Base-by-base conservation (phyloP, 2,329 filamentous ascomycete species). In the Monilinia fructicola region DNA sequence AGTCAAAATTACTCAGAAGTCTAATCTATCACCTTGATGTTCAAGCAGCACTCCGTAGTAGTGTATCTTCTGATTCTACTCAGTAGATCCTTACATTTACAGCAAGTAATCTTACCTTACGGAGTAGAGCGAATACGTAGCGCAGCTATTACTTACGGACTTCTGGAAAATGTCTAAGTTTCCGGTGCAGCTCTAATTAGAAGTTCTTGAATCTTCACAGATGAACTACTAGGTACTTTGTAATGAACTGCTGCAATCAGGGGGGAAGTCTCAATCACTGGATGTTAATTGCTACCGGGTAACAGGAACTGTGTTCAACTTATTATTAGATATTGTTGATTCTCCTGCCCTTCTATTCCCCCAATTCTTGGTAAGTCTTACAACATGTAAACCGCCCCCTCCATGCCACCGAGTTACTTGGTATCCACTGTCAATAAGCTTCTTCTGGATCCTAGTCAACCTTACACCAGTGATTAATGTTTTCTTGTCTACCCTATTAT, bases 181-280 rank as follows among this genome's bases (percentile, higher is more conserved):
- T 58, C 54, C 55, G 55, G 35, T 48, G 42, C 23, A 48, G 56
- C 26, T 21, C 26, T 48, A 44, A 46, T 35, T 56, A 10, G 23
- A 31, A 35, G 6, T 10, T 14, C 10, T 58, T 21, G 26, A 58
- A 58, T 56, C 26, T 31, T 44, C 18, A 44, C 4, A 46, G 40
- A 6, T 58, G 38, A 40, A 42, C 23, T 42, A 35, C 38, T 28
- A 42, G 23, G 31, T 35, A 35, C 5, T n/a, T n/a, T 35, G 31
- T 35, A 35, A 35, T 35, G 31, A 35, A 35, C 31, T 35, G 31
- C 31, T 35, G 31, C 31, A 35, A 35, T 35, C 31, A 35, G 31
- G 31, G 31, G 31, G 31, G 31, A n/a, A n/a, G 31, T 44, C 23
- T 42, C 54, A 44, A 28, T 44, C 38, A 44, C 54, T 44, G n/a